phyloP scores from a whole-genome alignment of 352 stramenopile species.

The Aphanomyces cochlioides region DNA sequence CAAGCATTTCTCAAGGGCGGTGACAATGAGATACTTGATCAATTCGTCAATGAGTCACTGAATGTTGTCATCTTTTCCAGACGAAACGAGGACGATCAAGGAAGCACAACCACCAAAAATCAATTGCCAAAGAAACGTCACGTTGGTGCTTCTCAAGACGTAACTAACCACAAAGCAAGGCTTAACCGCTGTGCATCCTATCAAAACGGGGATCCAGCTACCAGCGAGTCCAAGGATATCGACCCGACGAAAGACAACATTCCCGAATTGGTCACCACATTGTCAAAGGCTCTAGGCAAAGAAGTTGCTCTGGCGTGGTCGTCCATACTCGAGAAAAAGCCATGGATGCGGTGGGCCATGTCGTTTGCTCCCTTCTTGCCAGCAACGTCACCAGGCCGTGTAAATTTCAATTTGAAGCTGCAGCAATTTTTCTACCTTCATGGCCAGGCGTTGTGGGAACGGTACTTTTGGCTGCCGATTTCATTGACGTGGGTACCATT shows the following conservation, averaged over 20 bases:
- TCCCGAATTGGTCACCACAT: not conserved
- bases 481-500: not conserved
- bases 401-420: not conserved
- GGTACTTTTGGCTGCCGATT: conserved; percentile 5
- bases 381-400: not conserved
- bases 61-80: too few species aligned
- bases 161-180: too few species aligned
- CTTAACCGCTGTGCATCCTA: too few species aligned
- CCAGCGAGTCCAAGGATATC: too few species aligned
- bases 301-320: not conserved
- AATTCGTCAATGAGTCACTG: too few species aligned
- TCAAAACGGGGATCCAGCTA: too few species aligned
- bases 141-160: too few species aligned
- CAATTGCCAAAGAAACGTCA: too few species aligned
- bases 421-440: not conserved
- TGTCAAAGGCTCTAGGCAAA: not conserved
- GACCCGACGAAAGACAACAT: not conserved
- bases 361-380: conserved; percentile 11
- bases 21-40: too few species aligned
- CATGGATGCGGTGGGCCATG: conserved; percentile 9
- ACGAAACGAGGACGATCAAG: too few species aligned
- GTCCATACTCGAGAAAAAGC: not conserved
- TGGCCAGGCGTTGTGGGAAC: conserved; percentile 9
- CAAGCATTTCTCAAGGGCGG: too few species aligned
- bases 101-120: too few species aligned